phyloP scores from a whole-genome alignment of 768 basidiomycete species.

The Cyclocybe cylindracea region DNA sequence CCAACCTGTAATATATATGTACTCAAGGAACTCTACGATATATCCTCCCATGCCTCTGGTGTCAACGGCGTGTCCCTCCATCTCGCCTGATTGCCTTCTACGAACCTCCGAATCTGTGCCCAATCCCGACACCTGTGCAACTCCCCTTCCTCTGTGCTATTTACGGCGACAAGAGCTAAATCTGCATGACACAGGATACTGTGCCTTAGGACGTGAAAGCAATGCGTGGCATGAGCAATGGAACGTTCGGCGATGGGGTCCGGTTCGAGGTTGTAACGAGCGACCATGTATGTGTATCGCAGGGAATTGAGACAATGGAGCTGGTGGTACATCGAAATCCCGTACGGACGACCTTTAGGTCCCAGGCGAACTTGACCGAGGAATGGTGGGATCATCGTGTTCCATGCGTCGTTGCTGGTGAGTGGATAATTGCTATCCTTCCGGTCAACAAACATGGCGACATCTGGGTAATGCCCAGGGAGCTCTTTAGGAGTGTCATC shows the following conservation, averaged over 20 bases:
- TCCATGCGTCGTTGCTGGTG: too few relatives aligned
- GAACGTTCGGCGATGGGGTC: neutral
- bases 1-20: too few relatives aligned
- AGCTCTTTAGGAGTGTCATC: too few relatives aligned
- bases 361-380: constrained; percentile 1
- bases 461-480: too few relatives aligned
- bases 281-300: constrained; percentile 10
- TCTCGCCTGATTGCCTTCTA: neutral
- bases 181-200: constrained; percentile 9
- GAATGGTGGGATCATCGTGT: too few relatives aligned
- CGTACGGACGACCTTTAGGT: constrained; percentile 6
- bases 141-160: constrained; percentile 1
- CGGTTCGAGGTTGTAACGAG: constrained; percentile 4
- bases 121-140: constrained; percentile 7
- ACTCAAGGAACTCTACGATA: too few relatives aligned
- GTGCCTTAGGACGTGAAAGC: constrained; percentile 11
- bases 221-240: constrained; percentile 7
- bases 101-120: constrained; percentile 2
- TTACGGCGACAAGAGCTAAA: neutral
- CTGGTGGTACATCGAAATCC: constrained; percentile 1
- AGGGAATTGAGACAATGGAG: constrained; percentile 8
- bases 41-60: too few relatives aligned
- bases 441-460: too few relatives aligned
- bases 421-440: too few relatives aligned
- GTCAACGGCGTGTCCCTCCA: constrained; percentile 2